Base-by-base conservation (phyloP, 257 asterid genomes). In the Echites panduratus region DNA sequence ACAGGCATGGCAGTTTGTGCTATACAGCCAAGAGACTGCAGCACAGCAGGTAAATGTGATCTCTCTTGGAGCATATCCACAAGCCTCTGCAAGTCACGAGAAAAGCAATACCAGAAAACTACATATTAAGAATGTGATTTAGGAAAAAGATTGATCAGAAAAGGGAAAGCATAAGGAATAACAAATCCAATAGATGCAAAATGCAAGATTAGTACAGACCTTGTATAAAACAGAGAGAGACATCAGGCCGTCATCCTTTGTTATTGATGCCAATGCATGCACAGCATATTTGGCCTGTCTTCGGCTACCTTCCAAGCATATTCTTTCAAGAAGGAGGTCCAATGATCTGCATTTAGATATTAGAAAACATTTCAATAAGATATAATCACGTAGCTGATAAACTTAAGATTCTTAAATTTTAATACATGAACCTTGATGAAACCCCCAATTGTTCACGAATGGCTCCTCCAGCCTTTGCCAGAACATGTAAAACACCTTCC, bases 211-310 rank as follows among this genome's bases (percentile, higher is more conserved):
- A 48, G 32, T 52, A 44, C 72, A 47, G 85, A 95, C 99, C 98
- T 92, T 95, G 88, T 95, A 95, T 41, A 95, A 93, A 77, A 95
- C 98, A 78, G 99, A 95, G 74, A 95, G 96, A 77, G 99, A 90
- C 97, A 89, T 92, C 72, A 95, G 96, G 20, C 99, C 99, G n/a
- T 92, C 98, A 81, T 95, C 99, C 83, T 90, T 90, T 77, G 97
- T 95, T 80, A 95, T 88, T 77, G 98, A 90, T 77, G 98, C 97
- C 77, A 95, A 91, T 13, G 99, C 98, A 85, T 95, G 96, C 73
- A 95, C 96, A 58, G 99, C 94, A 87, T 92, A 95, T 79, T 95
- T 95, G 63, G 99, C 99, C 86, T 92, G 99, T 88, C 98, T 87
- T 68, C 98, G 86, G 81, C 90, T 90, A 83, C 99, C 98, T 89